Conservation (phyloP, 805 yeast genomes). For the Zygosaccharomyces lentus region DNA sequence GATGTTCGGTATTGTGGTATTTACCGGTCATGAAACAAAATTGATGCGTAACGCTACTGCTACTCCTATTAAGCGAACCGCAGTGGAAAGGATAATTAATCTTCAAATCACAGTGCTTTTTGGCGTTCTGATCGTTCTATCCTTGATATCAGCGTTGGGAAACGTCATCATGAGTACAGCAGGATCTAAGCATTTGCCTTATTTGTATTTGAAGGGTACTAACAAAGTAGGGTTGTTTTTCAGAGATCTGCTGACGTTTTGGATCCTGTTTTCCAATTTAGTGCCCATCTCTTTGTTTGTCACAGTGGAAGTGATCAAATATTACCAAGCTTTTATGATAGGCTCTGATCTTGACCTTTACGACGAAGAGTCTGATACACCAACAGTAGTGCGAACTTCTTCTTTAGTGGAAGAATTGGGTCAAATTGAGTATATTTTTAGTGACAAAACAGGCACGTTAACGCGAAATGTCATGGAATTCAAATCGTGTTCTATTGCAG, state of each 20-base stretch:
- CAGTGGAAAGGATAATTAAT: conserved; percentile 93
- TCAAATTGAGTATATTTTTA: conserved; percentile 91
- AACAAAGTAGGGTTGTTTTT: conserved; percentile 71
- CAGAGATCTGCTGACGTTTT: conserved; percentile 81
- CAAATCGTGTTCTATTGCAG: conserved; percentile 89
- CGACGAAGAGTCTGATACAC: conserved; percentile 81
- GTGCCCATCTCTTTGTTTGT: conserved; percentile 98
- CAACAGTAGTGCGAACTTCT: conserved; percentile 92
- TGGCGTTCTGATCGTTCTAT: conserved; percentile 65
- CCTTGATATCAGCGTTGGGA: conserved; percentile 82
- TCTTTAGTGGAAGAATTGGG: conserved; percentile 96
- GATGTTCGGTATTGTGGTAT: conserved; percentile 89
- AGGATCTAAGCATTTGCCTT: conserved; percentile 46
- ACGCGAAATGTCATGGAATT: conserved; percentile 97
- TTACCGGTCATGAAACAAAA: conserved; percentile 98
- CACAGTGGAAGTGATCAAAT: conserved; percentile 92
- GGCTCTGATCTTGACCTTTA: conserved; percentile 94
- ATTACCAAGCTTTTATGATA: conserved; percentile 90
- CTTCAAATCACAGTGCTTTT: conserved; percentile 86
- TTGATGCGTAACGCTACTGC: conserved; percentile 98
- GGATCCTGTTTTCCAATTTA: conserved; percentile 93
- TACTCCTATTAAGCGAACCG: conserved; percentile 94
- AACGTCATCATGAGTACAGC: conserved; percentile 69
- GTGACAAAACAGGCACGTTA: conserved; percentile 96
- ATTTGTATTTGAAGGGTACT: conserved; percentile 64